These are phyloP conservation scores for Pichia exigua DNA, from an alignment of 805 yeast genomes.

Conservation along the genomic window DNA sequence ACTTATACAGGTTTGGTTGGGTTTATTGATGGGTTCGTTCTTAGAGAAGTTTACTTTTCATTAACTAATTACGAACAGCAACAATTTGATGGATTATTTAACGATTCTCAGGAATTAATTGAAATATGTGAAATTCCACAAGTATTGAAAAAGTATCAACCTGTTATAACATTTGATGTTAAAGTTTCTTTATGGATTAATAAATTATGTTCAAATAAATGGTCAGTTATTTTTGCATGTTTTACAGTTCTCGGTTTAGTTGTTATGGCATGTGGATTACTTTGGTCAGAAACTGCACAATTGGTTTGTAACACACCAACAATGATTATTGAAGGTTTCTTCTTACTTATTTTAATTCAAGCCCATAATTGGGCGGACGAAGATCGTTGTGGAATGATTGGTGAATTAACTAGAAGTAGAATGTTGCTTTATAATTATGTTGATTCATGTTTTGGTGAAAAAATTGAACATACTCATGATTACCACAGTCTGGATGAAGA, in stretches of 20 bases:
- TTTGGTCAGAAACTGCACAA: constrained; percentile 35
- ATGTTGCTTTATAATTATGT: constrained; percentile 4
- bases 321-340: constrained; percentile 37
- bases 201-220: constrained; percentile 26
- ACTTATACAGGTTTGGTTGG: constrained; percentile 40
- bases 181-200: constrained; percentile 21
- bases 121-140: constrained; percentile 21
- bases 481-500: neutral
- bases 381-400: constrained; percentile 8
- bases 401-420: constrained; percentile 11
- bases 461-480: neutral
- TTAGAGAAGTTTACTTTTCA: constrained; percentile 32
- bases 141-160: constrained; percentile 7
- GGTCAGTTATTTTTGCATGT: constrained; percentile 27
- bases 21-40: constrained; percentile 35
- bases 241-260: constrained; percentile 26
- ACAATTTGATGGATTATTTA: constrained; percentile 23
- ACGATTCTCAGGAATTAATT: constrained; percentile 28
- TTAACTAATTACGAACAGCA: constrained; percentile 16
- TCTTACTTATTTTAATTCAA: constrained; percentile 31
- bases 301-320: constrained; percentile 35
- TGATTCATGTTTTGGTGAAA: neutral
- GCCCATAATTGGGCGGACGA: constrained; percentile 29
- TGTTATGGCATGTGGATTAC: constrained; percentile 27
- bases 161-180: neutral